Percentiles rank a stretch among this genome's conserved stretches.
These are phyloP conservation scores for Phytophthora meadii DNA, from an alignment of 352 stramenopile species.

Conservation along the genomic window DNA sequence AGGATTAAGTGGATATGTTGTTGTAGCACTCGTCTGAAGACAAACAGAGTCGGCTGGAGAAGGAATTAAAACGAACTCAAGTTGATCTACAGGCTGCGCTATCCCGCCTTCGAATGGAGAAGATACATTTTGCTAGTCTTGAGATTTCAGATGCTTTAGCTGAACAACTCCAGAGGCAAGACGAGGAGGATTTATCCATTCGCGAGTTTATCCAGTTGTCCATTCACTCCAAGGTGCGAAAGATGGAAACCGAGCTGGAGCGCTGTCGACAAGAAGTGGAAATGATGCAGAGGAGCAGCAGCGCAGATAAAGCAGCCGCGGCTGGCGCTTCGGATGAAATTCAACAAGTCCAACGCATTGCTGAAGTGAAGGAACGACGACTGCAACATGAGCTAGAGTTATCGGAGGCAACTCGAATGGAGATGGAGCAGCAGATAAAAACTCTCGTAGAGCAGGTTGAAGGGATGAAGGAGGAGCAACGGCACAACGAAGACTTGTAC, in stretches of 20 bases:
- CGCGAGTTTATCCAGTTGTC: slow-evolving; percentile 68
- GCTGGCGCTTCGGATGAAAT: slow-evolving; percentile 43
- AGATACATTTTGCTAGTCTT: slow-evolving; percentile 63
- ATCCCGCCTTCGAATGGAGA: slow-evolving; percentile 66
- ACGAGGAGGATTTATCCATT: slow-evolving; percentile 61
- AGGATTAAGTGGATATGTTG: slow-evolving; percentile 1
- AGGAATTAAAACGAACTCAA: slow-evolving; percentile 33
- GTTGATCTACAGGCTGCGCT: slow-evolving; percentile 32
- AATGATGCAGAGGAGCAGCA: slow-evolving; percentile 29
- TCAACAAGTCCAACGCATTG: slow-evolving; percentile 30
- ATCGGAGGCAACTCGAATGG: slow-evolving; percentile 50
- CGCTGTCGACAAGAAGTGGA: slow-evolving; percentile 47
- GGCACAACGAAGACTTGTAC: slow-evolving; percentile 35
- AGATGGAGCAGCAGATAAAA: slow-evolving; percentile 63
- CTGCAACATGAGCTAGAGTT: slow-evolving; percentile 62
- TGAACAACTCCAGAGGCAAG: slow-evolving; percentile 59
- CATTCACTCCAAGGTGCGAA: slow-evolving; percentile 53
- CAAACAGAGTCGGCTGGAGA: slow-evolving; percentile 28
- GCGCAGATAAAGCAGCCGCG: slow-evolving; percentile 41
- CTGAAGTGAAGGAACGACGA: slow-evolving; percentile 44
- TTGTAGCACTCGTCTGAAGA: slow-evolving; percentile 16
- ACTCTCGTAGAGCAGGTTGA: slow-evolving; percentile 53
- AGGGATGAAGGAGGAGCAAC: slow-evolving; percentile 53
- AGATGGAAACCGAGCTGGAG: slow-evolving; percentile 49
- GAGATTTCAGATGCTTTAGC: slow-evolving; percentile 71